These are phyloP conservation scores for Linum usitatissimum DNA, from an alignment of 345 rosid genomes.

Conservation along the genomic window DNA sequence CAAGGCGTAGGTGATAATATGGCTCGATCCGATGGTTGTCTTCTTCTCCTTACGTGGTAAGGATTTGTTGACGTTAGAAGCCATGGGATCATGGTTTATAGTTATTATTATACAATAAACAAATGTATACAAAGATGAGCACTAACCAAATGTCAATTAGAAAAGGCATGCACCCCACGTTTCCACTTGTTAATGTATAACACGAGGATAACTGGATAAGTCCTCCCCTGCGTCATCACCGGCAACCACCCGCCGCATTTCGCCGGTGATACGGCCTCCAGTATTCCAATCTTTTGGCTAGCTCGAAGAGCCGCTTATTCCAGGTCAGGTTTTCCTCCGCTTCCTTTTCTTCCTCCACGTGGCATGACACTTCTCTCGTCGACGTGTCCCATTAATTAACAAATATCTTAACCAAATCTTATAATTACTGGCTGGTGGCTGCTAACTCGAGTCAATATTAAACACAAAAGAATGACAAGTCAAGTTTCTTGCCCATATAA, in stretches of 20 bases:
- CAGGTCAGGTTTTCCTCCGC: slow-evolving; percentile 5
- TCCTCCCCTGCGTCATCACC: slow-evolving; percentile 4
- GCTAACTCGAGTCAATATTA: slow-evolving; percentile 2
- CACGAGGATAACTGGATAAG: not conserved
- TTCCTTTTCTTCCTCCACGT: slow-evolving; percentile 20
- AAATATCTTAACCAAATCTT: slow-evolving; percentile 2
- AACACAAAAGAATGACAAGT: too few relatives aligned
- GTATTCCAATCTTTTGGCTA: slow-evolving; percentile 9
- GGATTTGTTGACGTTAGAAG: too few relatives aligned
- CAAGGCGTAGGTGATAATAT: too few relatives aligned
- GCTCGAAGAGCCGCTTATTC: slow-evolving; percentile 21
- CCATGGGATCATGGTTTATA: too few relatives aligned
- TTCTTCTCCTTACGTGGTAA: too few relatives aligned
- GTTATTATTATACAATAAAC: too few relatives aligned
- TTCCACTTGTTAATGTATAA: too few relatives aligned
- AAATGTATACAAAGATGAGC: too few relatives aligned
- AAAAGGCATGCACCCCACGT: too few relatives aligned
- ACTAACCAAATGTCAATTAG: too few relatives aligned
- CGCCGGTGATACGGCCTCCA: not conserved
- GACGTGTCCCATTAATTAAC: not conserved
- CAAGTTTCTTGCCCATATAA: too few relatives aligned
- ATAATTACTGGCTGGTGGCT: not conserved
- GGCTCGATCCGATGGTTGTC: too few relatives aligned
- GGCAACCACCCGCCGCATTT: slow-evolving; percentile 30
- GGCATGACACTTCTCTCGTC: slow-evolving; percentile 3